Base-by-base conservation (phyloP, 345 rosid genomes). In the Stellera chamaejasme region DNA sequence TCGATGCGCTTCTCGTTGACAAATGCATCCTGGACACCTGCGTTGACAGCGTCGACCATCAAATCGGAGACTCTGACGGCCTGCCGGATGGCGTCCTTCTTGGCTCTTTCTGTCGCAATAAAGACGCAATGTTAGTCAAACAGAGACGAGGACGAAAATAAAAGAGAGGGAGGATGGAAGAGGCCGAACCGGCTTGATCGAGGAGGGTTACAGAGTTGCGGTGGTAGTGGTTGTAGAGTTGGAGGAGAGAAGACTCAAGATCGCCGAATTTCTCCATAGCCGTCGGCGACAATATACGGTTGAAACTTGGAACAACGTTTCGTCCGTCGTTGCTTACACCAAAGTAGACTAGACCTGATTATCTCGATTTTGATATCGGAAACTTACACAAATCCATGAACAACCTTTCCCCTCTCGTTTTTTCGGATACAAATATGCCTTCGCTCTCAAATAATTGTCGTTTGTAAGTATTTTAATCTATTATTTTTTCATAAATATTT, bases 1-100 rank as follows among this genome's bases (percentile, higher is more conserved):
- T 92, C 97, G 14, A 88, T 81, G 48, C 90, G 72, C 76, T 86
- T 92, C 85, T 92, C 90, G 65, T 78, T 81, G 13, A 79, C 49
- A 66, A 84, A 88, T 25, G 83, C 76, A 39, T 84, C 95, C 66
- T 82, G 85, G 11, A 88, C 97, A 46, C 94, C 86, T 50, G 94
- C 91, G 52, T 88, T 92, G 66, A 88, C 86, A 13, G 87, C 71
- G 36, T 84, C 91, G 70, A 82, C 83, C 52, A 92, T 67, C 63
- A 84, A 76, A 73, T 81, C 90, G 67, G 97, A 82, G 13, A 82
- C 89, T 10, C 72, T 69, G 68, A 45, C 81, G 10, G 90, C 88
- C 43, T 82, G 73, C 36, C 62, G 63, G 1, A 76, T 68, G 43
- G 98, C 95, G 7, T 86, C 98, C 58, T 70, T 82, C 81, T 81